phyloP scores from a whole-genome alignment of 805 yeast genomes.

The Yamadazyma paraphyllophila region DNA sequence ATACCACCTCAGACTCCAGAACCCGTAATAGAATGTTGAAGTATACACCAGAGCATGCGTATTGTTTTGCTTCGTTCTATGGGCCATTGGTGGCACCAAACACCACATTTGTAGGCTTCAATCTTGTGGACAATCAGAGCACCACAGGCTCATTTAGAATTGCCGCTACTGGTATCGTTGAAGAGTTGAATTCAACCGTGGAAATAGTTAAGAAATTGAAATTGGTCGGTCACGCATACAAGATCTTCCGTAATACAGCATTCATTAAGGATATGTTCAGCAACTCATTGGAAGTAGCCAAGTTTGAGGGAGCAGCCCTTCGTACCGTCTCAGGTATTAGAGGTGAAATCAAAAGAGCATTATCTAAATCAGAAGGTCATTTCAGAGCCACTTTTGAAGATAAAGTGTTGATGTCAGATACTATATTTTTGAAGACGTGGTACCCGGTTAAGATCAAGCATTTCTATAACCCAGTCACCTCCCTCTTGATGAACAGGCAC shows the following conservation, averaged over 20 bases:
- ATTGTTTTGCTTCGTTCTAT: conserved; percentile 91
- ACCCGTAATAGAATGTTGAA: conserved; percentile 97
- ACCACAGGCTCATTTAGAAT: conserved; percentile 91
- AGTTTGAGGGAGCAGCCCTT: conserved; percentile 96
- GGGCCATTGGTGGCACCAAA: conserved; percentile 98
- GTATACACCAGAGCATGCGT: conserved; percentile 97
- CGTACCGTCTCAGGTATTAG: conserved; percentile 96
- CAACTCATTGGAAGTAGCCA: conserved; percentile 90
- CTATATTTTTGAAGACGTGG: conserved; percentile 91
- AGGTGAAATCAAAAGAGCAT: conserved; percentile 95
- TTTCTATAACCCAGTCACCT: conserved; percentile 95
- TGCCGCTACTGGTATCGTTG: conserved; percentile 95
- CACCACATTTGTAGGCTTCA: conserved; percentile 95
- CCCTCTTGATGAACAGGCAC: conserved; percentile 74
- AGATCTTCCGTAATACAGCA: conserved; percentile 93
- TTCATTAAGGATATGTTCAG: conserved; percentile 96
- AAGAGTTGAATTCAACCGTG: conserved; percentile 83
- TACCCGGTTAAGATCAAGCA: conserved; percentile 88
- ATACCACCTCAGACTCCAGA: conserved; percentile 95
- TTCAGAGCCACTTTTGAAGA: conserved; percentile 97
- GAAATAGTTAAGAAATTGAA: conserved; percentile 96
- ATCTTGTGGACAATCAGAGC: conserved; percentile 75
- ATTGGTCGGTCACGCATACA: conserved; percentile 91
- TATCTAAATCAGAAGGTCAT: conserved; percentile 91
- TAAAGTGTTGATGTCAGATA: conserved; percentile 86